These are phyloP conservation scores for Phalaenopsis hybrid DNA, from an alignment of 116 monocot species.

Conservation along the genomic window DNA sequence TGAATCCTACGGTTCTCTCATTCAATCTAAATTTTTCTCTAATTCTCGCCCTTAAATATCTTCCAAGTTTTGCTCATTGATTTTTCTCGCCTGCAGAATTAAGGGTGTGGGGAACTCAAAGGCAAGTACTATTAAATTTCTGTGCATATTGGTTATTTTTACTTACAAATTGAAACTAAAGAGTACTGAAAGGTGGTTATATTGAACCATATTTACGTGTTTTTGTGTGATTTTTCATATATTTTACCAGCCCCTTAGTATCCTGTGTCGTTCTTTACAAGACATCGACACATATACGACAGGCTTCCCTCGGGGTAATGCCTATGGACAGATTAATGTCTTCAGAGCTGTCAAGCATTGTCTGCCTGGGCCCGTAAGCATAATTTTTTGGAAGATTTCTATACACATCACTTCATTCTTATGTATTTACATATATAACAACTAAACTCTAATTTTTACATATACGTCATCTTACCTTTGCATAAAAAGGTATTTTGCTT, in stretches of 20 bases:
- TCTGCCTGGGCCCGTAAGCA: constrained; percentile 88
- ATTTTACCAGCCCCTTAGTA: constrained; percentile 81
- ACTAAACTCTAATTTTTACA: too few species aligned
- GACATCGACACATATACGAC: constrained; percentile 87
- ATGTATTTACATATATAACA: too few species aligned
- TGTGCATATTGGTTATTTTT: neutral
- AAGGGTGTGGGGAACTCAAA: constrained; percentile 78
- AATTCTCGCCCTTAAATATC: neutral
- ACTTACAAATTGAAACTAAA: neutral
- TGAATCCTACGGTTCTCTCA: neutral
- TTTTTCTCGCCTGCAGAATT: constrained; percentile 48
- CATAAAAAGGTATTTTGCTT: too few species aligned
- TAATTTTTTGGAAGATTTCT: neutral
- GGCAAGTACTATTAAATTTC: constrained; percentile 33
- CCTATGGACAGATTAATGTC: constrained; percentile 75
- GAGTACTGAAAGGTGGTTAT: neutral
- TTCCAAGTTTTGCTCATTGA: neutral
- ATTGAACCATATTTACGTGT: constrained; percentile 6
- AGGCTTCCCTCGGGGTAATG: constrained; percentile 85
- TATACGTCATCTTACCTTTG: too few species aligned
- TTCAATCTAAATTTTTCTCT: neutral
- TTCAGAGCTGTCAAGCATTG: constrained; percentile 85
- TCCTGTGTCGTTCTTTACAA: constrained; percentile 65
- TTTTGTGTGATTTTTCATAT: constrained; percentile 6
- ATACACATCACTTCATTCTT: too few species aligned